Evolutionary conservation across 179 eudicot genomes (phyloP).

Genomic region (Silene noctiflora): DNA sequence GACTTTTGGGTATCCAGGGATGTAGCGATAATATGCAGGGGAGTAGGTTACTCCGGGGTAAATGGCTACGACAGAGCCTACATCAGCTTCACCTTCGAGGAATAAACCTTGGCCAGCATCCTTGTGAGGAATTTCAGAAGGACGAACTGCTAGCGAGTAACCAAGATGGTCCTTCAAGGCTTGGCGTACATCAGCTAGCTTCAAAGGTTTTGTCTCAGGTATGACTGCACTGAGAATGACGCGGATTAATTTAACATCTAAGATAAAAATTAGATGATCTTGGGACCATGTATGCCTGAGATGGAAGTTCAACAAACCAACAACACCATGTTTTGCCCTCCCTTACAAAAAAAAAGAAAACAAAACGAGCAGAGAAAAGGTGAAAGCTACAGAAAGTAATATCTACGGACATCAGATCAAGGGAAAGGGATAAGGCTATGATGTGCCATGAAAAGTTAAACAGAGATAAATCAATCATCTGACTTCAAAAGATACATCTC

Average conservation of each 20-base stretch:
- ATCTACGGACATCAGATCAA: not conserved
- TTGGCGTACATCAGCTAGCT: constrained; percentile 48
- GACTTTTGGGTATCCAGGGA: constrained; percentile 90
- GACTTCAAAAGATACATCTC: not conserved
- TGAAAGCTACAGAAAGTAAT: not conserved
- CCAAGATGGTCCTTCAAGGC: constrained; percentile 64
- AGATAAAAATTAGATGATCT: not conserved
- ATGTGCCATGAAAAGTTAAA: not conserved
- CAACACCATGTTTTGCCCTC: not conserved
- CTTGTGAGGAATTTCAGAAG: constrained; percentile 75
- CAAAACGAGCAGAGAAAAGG: not conserved
- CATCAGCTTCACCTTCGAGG: constrained; percentile 76
- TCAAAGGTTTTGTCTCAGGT: constrained; percentile 63
- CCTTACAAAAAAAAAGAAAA: not conserved
- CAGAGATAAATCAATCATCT: not conserved
- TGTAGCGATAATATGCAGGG: constrained; percentile 82
- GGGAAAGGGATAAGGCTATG: constrained; percentile 1
- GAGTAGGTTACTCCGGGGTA: constrained; percentile 94
- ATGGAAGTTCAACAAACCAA: not conserved
- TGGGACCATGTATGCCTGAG: not conserved
- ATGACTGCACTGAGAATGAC: constrained; percentile 57
- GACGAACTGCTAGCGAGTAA: constrained; percentile 64
- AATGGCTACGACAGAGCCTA: constrained; percentile 80
- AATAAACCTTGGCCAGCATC: constrained; percentile 90
- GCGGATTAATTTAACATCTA: constrained; percentile 27